These are phyloP conservation scores for Aspergillus sp. DNA, from an alignment of 2,329 filamentous ascomycete genomes.

Conservation along the genomic window DNA sequence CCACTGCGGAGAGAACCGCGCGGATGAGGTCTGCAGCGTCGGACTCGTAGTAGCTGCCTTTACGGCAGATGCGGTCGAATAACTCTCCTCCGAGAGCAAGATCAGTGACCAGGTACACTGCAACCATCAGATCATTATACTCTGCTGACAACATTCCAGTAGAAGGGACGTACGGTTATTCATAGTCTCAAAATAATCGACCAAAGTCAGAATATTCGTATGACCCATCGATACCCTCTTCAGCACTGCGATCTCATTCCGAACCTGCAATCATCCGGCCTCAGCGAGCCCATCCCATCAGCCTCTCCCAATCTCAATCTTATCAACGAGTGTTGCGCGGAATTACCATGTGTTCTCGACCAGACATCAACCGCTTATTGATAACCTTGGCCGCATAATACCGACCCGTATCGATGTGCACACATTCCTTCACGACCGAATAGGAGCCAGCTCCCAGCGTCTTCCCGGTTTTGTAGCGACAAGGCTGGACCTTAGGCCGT, in stretches of 20 bases:
- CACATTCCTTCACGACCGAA: conserved; percentile 97
- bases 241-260: conserved; percentile 95
- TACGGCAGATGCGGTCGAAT: conserved; percentile 97
- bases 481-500: conserved; percentile 74
- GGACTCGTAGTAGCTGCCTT: conserved; percentile 96
- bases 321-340: not conserved
- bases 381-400: conserved; percentile 99
- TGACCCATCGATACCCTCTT: conserved; percentile 99
- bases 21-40: conserved; percentile 94
- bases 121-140: conserved; percentile 10
- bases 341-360: conserved; percentile 89
- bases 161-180: conserved; percentile 64
- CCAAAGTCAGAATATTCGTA: conserved; percentile 93
- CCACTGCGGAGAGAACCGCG: conserved; percentile 91
- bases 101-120: conserved; percentile 92
- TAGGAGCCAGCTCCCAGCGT: conserved; percentile 94
- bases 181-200: conserved; percentile 99
- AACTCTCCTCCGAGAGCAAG: conserved; percentile 92
- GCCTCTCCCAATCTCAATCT: not conserved
- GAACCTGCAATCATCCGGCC: conserved; percentile 53
- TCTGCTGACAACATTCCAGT: not conserved
- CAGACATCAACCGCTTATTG: conserved; percentile 97
- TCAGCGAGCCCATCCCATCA: conserved; percentile 5
- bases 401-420: conserved; percentile 93
- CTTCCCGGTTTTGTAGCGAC: conserved; percentile 97